Percentiles rank a stretch among this genome's conserved stretches.
These are phyloP conservation scores for Taphrina sp. DNA, from an alignment of 1,139 yeast species.

Conservation along the genomic window DNA sequence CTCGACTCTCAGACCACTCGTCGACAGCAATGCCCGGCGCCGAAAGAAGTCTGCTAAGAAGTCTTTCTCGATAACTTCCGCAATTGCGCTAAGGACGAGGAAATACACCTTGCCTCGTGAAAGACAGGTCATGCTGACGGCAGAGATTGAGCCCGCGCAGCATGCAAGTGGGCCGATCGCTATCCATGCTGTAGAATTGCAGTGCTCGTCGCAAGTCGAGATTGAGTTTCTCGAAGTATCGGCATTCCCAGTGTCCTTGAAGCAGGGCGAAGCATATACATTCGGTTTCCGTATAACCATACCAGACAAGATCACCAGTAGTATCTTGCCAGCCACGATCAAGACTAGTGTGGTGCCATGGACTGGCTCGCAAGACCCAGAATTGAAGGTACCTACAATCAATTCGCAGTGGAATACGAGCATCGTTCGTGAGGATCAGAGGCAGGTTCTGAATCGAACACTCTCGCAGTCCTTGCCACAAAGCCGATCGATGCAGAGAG, in stretches of 20 bases:
- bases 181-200: slow-evolving; percentile 3
- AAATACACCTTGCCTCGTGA: slow-evolving; percentile 4
- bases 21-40: background rate
- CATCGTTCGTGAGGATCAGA: no score
- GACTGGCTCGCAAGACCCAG: no score
- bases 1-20: slow-evolving; percentile 4
- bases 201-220: no score
- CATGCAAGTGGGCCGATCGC: background rate
- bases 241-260: slow-evolving; percentile 1
- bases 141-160: slow-evolving; percentile 1
- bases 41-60: slow-evolving; percentile 7
- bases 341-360: no score
- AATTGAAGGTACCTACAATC: no score
- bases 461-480: background rate
- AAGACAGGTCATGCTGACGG: background rate
- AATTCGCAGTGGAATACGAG: slow-evolving; percentile 14
- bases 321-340: no score
- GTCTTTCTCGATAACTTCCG: slow-evolving; percentile 3
- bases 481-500: background rate
- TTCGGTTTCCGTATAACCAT: no score
- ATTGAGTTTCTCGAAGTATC: no score
- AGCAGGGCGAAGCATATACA: background rate
- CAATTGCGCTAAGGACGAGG: slow-evolving; percentile 5
- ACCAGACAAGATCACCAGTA: no score
- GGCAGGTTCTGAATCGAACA: no score